Conservation (phyloP, 306 rosid species). For the Begonia peltatifolia region DNA sequence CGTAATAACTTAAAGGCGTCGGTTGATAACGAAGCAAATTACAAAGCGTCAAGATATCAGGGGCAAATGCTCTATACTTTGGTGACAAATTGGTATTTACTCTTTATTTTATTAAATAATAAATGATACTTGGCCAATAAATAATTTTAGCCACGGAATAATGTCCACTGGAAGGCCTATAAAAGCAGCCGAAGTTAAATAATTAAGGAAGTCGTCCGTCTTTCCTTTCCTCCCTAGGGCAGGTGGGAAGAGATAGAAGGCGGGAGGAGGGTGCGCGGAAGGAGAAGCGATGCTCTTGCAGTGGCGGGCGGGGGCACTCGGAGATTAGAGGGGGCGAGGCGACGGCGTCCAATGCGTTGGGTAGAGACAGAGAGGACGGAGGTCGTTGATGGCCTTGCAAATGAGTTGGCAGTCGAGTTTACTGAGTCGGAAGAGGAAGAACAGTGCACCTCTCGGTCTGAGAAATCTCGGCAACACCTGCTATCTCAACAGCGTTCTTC, state of each 20-base stretch:
- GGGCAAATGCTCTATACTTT: no score
- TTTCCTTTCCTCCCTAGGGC: background rate
- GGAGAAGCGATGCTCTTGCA: conserved; percentile 56
- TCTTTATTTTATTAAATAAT: no score
- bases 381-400: conserved; percentile 92
- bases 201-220: background rate
- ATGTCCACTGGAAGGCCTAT: no score
- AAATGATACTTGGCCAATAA: no score
- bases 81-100: no score
- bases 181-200: no score
- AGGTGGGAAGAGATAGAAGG: background rate
- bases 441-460: conserved; percentile 77
- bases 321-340: conserved; percentile 22
- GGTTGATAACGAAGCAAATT: no score
- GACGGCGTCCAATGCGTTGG: conserved; percentile 61
- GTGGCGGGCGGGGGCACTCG: conserved; percentile 30
- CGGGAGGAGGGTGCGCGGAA: background rate
- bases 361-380: conserved; percentile 8
- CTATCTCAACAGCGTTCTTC: conserved; percentile 97
- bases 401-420: conserved; percentile 97
- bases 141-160: no score
- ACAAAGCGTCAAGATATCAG: no score
- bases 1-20: no score
- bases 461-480: conserved; percentile 92
- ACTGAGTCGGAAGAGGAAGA: conserved; percentile 68